Base-by-base conservation (phyloP, 2,329 filamentous ascomycete genomes). In the Geosmithia morbida region DNA sequence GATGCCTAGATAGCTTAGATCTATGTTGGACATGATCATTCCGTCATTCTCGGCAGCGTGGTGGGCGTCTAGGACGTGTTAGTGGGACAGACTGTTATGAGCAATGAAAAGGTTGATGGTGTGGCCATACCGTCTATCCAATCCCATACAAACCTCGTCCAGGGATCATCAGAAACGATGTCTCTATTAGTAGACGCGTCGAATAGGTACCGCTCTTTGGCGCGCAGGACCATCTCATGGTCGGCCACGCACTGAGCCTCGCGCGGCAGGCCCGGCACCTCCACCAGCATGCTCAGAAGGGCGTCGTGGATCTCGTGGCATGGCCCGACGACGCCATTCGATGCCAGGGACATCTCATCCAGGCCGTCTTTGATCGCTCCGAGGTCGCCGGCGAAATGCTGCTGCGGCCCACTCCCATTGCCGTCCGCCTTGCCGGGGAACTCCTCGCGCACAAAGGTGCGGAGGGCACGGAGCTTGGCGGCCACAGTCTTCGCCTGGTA, bases 141-240 rank as follows among this genome's bases (percentile, higher is more conserved):
- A 44, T 79, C 75, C 87, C 87, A 94, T n/a, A 85, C 67, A 48
- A 85, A 82, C 49, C 79, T 74, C n/a, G 90, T 67, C 77, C 84
- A 86, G 29, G 75, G 77, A 55, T 89, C 81, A 50, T 87, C 83
- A 6, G 72, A 68, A 1, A 85, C 72, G n/a, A 89, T 74, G 6
- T 71, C 64, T 51, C 75, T 74, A 56, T 92, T 92, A 44, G 68
- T 73, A 16, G 65, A 63, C 49, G 78, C 79, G 55, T 88, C 69
- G 51, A 83, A 81, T 0, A 82, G 62, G 51, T 83, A 83, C 48
- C 69, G 73, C 53, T 79, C 76, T 51, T 74, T 75, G 7, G 77
- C 75, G 16, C 79, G 74, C 39, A 77, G 61, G 10, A 82, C 62
- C 69, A 80, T 79, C 3, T 68, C 60, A 51, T 81, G 73, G 50